Evolutionary conservation across 1,284 basidiomycete genomes (phyloP).

Genomic region (Pisolithus thermaeus): DNA sequence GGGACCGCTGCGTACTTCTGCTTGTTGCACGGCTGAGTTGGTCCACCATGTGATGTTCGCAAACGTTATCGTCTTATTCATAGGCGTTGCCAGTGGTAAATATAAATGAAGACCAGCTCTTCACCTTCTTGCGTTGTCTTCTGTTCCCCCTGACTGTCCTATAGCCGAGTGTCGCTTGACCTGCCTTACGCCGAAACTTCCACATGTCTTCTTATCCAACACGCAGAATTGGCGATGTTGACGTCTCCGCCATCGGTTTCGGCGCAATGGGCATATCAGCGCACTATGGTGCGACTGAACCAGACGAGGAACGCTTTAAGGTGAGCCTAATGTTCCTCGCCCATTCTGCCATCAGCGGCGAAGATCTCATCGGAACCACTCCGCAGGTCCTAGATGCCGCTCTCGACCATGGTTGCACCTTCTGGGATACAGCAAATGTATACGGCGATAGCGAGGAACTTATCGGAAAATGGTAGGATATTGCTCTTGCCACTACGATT

Average conservation of each 20-base stretch:
- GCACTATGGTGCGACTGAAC: constrained; percentile 28
- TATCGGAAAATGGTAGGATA: constrained; percentile 34
- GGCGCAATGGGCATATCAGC: constrained; percentile 35
- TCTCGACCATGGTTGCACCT: constrained; percentile 29
- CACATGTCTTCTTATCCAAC: constrained; percentile 15
- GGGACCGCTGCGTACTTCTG: no score
- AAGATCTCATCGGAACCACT: no score
- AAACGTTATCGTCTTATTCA: no score
- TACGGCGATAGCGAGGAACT: constrained; percentile 35
- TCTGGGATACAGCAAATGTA: constrained; percentile 36
- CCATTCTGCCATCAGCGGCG: background rate
- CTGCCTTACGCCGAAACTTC: background rate
- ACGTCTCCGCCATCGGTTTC: constrained; percentile 32
- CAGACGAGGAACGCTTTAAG: constrained; percentile 41
- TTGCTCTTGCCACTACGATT: background rate
- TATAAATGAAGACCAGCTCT: no score
- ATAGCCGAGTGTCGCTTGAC: no score
- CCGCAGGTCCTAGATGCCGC: constrained; percentile 8
- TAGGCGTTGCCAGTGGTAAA: no score
- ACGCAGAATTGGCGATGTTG: constrained; percentile 25
- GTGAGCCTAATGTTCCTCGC: constrained; percentile 16
- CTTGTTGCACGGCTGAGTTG: no score
- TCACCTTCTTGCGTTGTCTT: no score
- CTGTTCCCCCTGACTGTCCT: no score
- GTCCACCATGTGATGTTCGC: no score